A percentile compares a stretch with the other conserved stretches of the same genome.
Conservation (phyloP, 345 rosid species). For the Bretschneidera sinensis region DNA sequence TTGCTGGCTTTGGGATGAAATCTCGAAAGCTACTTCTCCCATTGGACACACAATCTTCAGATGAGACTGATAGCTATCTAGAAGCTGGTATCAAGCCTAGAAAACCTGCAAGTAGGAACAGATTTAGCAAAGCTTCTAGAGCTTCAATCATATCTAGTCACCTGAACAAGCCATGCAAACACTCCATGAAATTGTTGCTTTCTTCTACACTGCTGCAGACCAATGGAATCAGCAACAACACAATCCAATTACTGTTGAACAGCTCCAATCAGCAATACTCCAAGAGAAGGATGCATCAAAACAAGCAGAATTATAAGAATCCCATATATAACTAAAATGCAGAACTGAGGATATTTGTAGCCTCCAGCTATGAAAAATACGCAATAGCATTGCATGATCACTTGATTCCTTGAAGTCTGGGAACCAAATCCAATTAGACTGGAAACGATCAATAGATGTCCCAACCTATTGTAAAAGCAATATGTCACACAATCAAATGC, state of each 20-base stretch:
- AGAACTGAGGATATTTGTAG: constrained; percentile 49
- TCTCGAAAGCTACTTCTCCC: constrained; percentile 31
- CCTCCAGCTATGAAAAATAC: constrained; percentile 39
- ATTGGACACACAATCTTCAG: constrained; percentile 26
- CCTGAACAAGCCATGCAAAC: constrained; percentile 58
- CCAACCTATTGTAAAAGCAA: constrained; percentile 71
- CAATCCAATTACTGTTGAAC: constrained; percentile 41
- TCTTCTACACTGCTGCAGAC: constrained; percentile 60
- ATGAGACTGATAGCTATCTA: constrained; percentile 26
- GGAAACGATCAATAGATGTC: constrained; percentile 43
- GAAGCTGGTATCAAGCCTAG: constrained; percentile 32
- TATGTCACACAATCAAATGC: constrained; percentile 59
- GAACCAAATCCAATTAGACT: constrained; percentile 44
- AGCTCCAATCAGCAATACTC: constrained; percentile 66
- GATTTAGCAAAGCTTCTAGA: constrained; percentile 38
- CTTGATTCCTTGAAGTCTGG: constrained; percentile 53
- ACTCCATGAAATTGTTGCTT: constrained; percentile 55
- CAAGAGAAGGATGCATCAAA: constrained; percentile 58
- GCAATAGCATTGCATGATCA: constrained; percentile 43
- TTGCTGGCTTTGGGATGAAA: constrained; percentile 21
- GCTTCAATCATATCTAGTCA: constrained; percentile 28
- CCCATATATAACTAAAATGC: constrained; percentile 30
- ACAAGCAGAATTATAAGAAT: constrained; percentile 37
- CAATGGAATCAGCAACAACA: constrained; percentile 63
- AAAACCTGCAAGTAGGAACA: constrained; percentile 54